Conservation (phyloP, 345 rosid species). For the Sisymbrium altissimum region DNA sequence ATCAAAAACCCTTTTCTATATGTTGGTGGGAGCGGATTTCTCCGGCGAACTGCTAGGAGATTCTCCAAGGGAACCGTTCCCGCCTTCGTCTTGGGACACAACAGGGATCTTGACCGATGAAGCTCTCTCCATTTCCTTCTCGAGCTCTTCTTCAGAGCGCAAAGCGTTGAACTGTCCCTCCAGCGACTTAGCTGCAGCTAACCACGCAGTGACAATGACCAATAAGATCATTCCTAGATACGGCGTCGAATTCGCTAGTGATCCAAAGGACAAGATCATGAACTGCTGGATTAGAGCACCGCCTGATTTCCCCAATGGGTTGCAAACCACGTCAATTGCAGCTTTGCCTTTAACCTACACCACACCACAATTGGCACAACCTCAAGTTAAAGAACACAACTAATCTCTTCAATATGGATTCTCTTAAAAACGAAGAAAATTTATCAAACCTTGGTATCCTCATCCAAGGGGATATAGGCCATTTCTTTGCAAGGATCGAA, state of each 20-base stretch:
- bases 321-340: conserved; percentile 95
- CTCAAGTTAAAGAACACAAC: not conserved
- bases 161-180: conserved; percentile 74
- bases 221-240: conserved; percentile 76
- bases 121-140: conserved; percentile 91
- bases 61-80: conserved; percentile 40
- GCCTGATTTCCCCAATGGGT: conserved; percentile 93
- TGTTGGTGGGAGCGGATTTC: conserved; percentile 29
- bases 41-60: conserved; percentile 19
- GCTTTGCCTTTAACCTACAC: conserved; percentile 94
- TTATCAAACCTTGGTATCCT: conserved; percentile 81
- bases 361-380: conserved; percentile 1
- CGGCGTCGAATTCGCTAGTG: conserved; percentile 92
- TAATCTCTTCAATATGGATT: not conserved
- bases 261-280: conserved; percentile 91
- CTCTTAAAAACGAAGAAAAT: not conserved
- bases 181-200: conserved; percentile 81
- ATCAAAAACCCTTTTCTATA: not conserved
- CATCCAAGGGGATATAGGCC: conserved; percentile 97
- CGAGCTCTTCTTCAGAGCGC: conserved; percentile 85
- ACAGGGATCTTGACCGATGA: conserved; percentile 63
- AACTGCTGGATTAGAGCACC: conserved; percentile 97
- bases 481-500: conserved; percentile 98
- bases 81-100: conserved; percentile 47
- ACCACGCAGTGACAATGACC: conserved; percentile 81